Conservation (phyloP, 768 basidiomycete species). For the Obba rivulosa region DNA sequence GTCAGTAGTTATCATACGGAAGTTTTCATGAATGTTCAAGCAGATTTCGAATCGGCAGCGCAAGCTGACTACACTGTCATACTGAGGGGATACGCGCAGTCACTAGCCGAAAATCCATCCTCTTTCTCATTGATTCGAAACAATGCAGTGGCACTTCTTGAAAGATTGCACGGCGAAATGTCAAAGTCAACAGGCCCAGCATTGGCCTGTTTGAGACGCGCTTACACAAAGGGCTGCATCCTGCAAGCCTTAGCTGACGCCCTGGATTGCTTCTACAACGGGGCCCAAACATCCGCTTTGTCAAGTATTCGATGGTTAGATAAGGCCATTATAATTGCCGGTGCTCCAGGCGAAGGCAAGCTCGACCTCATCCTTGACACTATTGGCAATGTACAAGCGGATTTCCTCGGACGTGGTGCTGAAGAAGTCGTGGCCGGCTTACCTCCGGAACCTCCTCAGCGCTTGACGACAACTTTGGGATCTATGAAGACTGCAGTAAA, state of each 20-base stretch:
- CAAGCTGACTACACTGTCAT: no score
- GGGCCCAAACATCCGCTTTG: slow-evolving; percentile 22
- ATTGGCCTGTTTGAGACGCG: slow-evolving; percentile 44
- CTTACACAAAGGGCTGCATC: slow-evolving; percentile 76
- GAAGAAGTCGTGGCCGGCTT: not conserved
- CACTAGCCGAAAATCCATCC: no score
- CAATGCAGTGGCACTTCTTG: no score
- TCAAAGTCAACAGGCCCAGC: no score
- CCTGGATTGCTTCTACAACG: not conserved
- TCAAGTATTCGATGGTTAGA: slow-evolving; percentile 64
- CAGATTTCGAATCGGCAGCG: no score
- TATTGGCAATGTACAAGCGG: slow-evolving; percentile 57
- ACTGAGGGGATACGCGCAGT: no score
- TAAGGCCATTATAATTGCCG: slow-evolving; percentile 77
- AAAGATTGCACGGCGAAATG: no score
- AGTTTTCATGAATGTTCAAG: no score
- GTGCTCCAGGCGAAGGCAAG: slow-evolving; percentile 58
- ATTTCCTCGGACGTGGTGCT: slow-evolving; percentile 13
- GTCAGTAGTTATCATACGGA: no score
- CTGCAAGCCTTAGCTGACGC: slow-evolving; percentile 43
- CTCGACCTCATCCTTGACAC: slow-evolving; percentile 57
- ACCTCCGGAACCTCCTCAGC: not conserved
- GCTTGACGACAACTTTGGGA: not conserved
- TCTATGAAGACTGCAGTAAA: slow-evolving; percentile 4
- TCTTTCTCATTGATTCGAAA: no score